Evolutionary conservation across 2,329 filamentous ascomycete genomes (phyloP).

Genomic region (Xylaria sp.): DNA sequence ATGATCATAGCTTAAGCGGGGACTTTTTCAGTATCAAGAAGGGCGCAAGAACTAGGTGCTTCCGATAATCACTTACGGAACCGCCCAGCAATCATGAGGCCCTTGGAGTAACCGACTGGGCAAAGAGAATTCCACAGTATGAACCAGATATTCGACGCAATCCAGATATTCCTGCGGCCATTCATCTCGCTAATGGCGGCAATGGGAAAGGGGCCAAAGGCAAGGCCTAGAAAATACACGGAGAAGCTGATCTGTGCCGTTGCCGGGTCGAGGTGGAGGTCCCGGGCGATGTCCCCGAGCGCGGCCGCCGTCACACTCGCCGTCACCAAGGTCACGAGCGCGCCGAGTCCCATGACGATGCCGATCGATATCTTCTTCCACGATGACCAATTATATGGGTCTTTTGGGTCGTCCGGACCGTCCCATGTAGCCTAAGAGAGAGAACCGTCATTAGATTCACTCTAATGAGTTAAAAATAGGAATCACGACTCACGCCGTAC

Average conservation of each 20-base stretch:
- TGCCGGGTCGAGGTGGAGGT: conserved; percentile 48
- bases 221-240: conserved; percentile 52
- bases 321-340: conserved; percentile 53
- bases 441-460: not conserved
- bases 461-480: not conserved
- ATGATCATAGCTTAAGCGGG: too few relatives aligned
- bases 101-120: conserved; percentile 48
- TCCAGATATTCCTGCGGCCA: conserved; percentile 52
- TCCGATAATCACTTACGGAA: conserved; percentile 35
- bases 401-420: conserved; percentile 38
- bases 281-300: conserved; percentile 48
- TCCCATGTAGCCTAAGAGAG: conserved; percentile 41
- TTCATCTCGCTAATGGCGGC: conserved; percentile 52
- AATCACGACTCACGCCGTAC: conserved; percentile 21
- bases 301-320: conserved; percentile 54
- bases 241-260: conserved; percentile 51
- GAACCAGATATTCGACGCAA: conserved; percentile 50
- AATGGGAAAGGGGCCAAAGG: conserved; percentile 51
- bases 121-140: conserved; percentile 53
- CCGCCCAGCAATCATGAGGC: conserved; percentile 49
- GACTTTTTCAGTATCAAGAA: too few relatives aligned
- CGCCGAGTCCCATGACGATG: conserved; percentile 50
- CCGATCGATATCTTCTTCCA: conserved; percentile 42
- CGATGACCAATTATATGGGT: conserved; percentile 43
- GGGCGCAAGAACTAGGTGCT: too few relatives aligned